These are phyloP conservation scores for Ophiosphaerella korrae DNA, from an alignment of 2,329 filamentous ascomycete genomes.

Conservation along the genomic window DNA sequence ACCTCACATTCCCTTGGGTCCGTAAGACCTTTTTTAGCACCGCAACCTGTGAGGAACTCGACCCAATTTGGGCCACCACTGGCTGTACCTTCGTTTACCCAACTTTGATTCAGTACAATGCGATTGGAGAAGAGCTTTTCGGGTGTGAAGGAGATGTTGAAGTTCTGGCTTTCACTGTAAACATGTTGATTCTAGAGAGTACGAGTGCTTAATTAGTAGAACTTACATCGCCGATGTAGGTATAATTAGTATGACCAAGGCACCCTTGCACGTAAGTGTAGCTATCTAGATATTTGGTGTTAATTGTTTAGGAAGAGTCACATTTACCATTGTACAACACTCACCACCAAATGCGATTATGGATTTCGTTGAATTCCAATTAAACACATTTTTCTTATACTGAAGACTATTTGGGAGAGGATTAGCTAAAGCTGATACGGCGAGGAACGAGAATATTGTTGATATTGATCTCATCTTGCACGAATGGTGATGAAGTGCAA, in stretches of 20 bases:
- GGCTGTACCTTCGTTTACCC: conserved; percentile 46
- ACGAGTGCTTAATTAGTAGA: neutral
- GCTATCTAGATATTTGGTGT: conserved; percentile 41
- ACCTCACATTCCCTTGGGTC: conserved; percentile 51
- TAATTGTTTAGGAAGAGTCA: neutral
- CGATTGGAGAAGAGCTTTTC: conserved; percentile 52
- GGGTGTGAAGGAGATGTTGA: conserved; percentile 54
- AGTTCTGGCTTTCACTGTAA: conserved; percentile 1
- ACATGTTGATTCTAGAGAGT: too few species aligned
- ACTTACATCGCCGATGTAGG: conserved; percentile 59
- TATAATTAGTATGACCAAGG: conserved; percentile 56
- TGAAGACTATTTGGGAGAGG: conserved; percentile 1
- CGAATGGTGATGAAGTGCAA: too few species aligned
- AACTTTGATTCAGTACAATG: conserved; percentile 60
- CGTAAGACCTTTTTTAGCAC: conserved; percentile 51
- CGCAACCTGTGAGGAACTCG: conserved; percentile 59
- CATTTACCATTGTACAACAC: neutral
- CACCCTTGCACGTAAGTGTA: conserved; percentile 62
- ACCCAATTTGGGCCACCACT: conserved; percentile 62
- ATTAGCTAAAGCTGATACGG: neutral
- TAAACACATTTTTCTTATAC: conserved; percentile 10
- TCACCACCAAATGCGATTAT: conserved; percentile 51
- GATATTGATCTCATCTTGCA: neutral
- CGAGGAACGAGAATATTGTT: neutral
- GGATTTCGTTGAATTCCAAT: conserved; percentile 25